Evolutionary conservation across 306 rosid species (phyloP).

Genomic region (Urtica urens): DNA sequence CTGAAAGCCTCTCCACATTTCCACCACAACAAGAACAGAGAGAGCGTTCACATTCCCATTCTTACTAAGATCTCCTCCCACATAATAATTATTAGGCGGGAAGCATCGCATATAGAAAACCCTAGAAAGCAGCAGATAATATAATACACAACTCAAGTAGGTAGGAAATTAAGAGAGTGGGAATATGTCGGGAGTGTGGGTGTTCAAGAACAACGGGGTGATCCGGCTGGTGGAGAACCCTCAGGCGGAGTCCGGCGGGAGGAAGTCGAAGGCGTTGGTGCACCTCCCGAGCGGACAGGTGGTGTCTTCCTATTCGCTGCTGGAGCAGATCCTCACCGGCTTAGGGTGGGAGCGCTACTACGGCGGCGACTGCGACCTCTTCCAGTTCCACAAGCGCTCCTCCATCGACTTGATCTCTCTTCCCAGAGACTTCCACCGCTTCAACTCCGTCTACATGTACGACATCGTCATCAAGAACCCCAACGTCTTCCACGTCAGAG

Average conservation of each 20-base stretch:
- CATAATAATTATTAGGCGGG: too few species aligned
- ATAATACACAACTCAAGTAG: not conserved
- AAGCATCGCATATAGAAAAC: too few species aligned
- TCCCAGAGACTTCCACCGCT: constrained; percentile 63
- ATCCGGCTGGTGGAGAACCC: constrained; percentile 58
- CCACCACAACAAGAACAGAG: constrained; percentile 12
- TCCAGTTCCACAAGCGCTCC: constrained; percentile 78
- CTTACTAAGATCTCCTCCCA: too few species aligned
- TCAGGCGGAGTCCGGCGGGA: constrained; percentile 28
- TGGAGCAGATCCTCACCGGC: constrained; percentile 48
- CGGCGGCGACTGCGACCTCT: constrained; percentile 64
- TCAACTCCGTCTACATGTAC: constrained; percentile 81
- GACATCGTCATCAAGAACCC: constrained; percentile 82
- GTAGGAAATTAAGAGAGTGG: not conserved
- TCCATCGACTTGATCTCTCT: constrained; percentile 88
- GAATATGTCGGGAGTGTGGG: constrained; percentile 77
- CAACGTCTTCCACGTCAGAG: constrained; percentile 78
- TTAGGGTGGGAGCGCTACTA: constrained; percentile 98
- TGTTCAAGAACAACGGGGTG: constrained; percentile 59
- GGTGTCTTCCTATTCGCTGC: constrained; percentile 47
- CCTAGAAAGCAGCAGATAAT: not conserved
- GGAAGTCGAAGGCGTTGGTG: constrained; percentile 61
- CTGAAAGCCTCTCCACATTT: constrained; percentile 17
- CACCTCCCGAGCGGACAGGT: constrained; percentile 55
- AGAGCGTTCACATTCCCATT: too few species aligned